A percentile compares a stretch with the other conserved stretches of the same genome.
These are phyloP conservation scores for Alternaria atra DNA, from an alignment of 2,329 filamentous ascomycete genomes.

Conservation along the genomic window DNA sequence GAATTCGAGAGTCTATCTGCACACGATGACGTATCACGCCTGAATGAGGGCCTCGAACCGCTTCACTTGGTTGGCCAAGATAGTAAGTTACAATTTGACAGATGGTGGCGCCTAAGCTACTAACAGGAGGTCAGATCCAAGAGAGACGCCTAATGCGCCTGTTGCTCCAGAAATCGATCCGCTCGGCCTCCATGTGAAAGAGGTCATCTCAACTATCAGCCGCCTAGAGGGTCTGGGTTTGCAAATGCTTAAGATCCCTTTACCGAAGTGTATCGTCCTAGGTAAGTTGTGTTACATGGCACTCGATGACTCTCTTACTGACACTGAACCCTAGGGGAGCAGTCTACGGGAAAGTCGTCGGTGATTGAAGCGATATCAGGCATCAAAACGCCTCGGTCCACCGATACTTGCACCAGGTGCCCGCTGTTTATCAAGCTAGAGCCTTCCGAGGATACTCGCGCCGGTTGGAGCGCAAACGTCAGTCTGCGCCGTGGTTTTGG, in stretches of 20 bases:
- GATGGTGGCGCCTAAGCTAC: background rate
- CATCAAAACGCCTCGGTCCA: constrained; percentile 74
- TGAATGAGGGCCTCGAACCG: constrained; percentile 17
- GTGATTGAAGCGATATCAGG: constrained; percentile 61
- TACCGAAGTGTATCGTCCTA: constrained; percentile 83
- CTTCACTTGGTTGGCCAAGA: constrained; percentile 7
- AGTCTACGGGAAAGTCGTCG: constrained; percentile 83
- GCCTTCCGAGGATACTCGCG: constrained; percentile 55
- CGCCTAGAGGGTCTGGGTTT: constrained; percentile 75
- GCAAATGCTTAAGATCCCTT: constrained; percentile 69
- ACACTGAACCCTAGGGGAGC: constrained; percentile 60
- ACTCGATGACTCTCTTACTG: background rate
- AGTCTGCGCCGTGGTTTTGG: constrained; percentile 72
- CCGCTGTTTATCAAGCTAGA: constrained; percentile 81
- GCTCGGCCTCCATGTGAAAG: constrained; percentile 70
- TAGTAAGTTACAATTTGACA: constrained; percentile 8
- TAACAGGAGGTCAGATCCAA: background rate
- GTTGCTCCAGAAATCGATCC: constrained; percentile 21
- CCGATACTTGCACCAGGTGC: constrained; percentile 80
- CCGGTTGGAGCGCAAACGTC: constrained; percentile 72
- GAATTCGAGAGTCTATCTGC: background rate
- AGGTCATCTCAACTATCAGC: constrained; percentile 71
- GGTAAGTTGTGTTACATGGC: constrained; percentile 54
- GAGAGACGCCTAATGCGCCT: background rate
- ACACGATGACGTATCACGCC: constrained; percentile 13